phyloP scores from a whole-genome alignment of 345 rosid species.

The Laguncularia racemosa region DNA sequence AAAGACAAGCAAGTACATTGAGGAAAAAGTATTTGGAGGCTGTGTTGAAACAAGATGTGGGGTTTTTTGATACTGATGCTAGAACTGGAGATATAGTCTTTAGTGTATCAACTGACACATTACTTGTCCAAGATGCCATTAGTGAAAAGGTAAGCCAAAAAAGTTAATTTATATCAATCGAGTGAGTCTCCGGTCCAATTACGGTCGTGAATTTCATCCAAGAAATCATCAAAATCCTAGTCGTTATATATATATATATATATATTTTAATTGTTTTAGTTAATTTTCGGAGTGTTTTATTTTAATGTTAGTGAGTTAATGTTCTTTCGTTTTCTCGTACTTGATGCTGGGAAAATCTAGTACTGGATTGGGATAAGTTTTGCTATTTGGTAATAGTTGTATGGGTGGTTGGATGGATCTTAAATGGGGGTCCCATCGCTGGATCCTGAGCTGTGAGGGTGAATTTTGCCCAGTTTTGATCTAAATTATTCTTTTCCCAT shows the following conservation, averaged over 20 bases:
- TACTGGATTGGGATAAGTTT: too few species aligned
- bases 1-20: conserved; percentile 85
- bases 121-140: conserved; percentile 99
- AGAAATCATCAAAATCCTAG: too few species aligned
- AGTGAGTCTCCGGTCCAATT: too few species aligned
- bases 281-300: too few species aligned
- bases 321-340: neutral
- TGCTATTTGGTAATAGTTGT: neutral
- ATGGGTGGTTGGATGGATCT: conserved; percentile 15
- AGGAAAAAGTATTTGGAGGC: conserved; percentile 95
- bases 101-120: conserved; percentile 96
- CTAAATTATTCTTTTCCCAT: neutral
- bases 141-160: conserved; percentile 68
- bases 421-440: conserved; percentile 36
- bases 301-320: too few species aligned
- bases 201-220: too few species aligned
- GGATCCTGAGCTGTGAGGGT: conserved; percentile 20
- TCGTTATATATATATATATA: too few species aligned
- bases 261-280: too few species aligned
- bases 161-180: too few species aligned
- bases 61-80: conserved; percentile 97
- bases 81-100: conserved; percentile 98
- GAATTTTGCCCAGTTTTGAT: conserved; percentile 29
- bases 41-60: conserved; percentile 94
- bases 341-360: conserved; percentile 11